A percentile compares a stretch with the other conserved stretches of the same genome.
Conservation (phyloP, 768 basidiomycete species). For the Candolleomyces eurysporus region DNA sequence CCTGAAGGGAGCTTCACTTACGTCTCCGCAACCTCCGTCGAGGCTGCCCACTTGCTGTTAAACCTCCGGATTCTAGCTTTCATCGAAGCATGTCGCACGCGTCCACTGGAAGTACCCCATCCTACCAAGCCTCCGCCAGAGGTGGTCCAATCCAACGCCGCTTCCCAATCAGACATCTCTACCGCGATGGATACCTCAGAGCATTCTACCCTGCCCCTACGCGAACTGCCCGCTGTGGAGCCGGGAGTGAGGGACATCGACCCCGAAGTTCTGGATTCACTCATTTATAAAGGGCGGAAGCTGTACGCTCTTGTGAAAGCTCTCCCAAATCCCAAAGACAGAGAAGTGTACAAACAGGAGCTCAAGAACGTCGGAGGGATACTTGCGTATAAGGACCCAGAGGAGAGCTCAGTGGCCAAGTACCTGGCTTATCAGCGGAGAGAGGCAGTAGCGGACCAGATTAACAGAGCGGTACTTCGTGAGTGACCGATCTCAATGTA, state of each 20-base stretch:
- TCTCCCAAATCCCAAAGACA: conserved; percentile 54
- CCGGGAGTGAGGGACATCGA: conserved; percentile 1
- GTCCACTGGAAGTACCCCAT: conserved; percentile 52
- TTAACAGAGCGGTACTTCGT: conserved; percentile 86
- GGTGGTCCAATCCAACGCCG: conserved; percentile 8
- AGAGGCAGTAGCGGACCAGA: conserved; percentile 81
- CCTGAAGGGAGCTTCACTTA: conserved; percentile 12
- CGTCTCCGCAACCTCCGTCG: conserved; percentile 48
- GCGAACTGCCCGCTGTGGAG: background rate
- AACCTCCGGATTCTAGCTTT: conserved; percentile 88
- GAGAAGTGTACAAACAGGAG: conserved; percentile 63
- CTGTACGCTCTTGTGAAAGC: conserved; percentile 61
- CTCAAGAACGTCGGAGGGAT: conserved; percentile 73
- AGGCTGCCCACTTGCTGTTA: conserved; percentile 73
- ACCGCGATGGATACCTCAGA: conserved; percentile 7
- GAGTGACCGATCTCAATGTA: conserved; percentile 26
- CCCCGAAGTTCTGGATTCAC: background rate
- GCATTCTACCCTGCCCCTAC: background rate
- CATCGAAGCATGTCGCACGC: conserved; percentile 78
- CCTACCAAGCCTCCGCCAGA: conserved; percentile 12
- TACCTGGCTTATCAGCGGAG: conserved; percentile 79
- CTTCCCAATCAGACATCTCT: background rate
- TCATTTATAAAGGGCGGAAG: conserved; percentile 47
- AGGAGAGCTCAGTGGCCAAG: conserved; percentile 67
- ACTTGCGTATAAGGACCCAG: conserved; percentile 81